Conservation (phyloP, 495 filamentous ascomycete genomes). For the Physcia stellaris region DNA sequence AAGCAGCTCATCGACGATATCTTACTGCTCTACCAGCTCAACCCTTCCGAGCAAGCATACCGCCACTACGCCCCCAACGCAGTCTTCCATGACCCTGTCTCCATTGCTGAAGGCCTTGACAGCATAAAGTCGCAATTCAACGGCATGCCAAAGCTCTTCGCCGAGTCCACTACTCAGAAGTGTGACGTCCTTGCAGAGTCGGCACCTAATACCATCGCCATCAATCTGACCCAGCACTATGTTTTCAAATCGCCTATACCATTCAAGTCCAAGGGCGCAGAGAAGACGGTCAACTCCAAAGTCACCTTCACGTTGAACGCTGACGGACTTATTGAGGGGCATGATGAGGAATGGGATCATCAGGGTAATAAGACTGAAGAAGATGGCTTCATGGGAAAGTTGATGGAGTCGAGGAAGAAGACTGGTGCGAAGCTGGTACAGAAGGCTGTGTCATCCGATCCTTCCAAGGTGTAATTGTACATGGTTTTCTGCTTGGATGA, state of each 20-base stretch:
- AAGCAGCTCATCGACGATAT: slow-evolving; percentile 9
- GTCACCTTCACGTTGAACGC: slow-evolving; percentile 8
- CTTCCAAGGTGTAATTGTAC: slow-evolving; percentile 7
- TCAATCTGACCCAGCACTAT: slow-evolving; percentile 11
- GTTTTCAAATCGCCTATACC: slow-evolving; percentile 10
- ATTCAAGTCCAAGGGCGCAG: slow-evolving; percentile 6
- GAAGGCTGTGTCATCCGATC: slow-evolving; percentile 9
- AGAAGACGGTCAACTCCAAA: slow-evolving; percentile 12
- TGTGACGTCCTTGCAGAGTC: slow-evolving; percentile 9
- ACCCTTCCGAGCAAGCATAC: slow-evolving; percentile 6
- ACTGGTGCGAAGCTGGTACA: slow-evolving; percentile 11
- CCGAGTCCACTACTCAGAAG: slow-evolving; percentile 9
- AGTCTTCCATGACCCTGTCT: slow-evolving; percentile 14
- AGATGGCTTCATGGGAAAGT: slow-evolving; percentile 10
- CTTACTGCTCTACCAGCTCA: slow-evolving; percentile 10
- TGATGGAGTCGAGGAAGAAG: slow-evolving; percentile 12
- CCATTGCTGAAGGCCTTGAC: slow-evolving; percentile 16
- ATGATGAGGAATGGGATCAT: slow-evolving; percentile 14
- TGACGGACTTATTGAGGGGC: slow-evolving; percentile 7
- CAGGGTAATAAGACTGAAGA: slow-evolving; percentile 8
- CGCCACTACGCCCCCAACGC: slow-evolving; percentile 9
- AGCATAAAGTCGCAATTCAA: slow-evolving; percentile 13
- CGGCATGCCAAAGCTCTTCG: slow-evolving; percentile 14
- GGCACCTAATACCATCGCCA: background rate
- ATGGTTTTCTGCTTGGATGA: no score